A percentile compares a stretch with the other conserved stretches of the same genome.
phyloP scores from a whole-genome alignment of 495 filamentous ascomycete genomes.

The Astrothelium subdiscretum region DNA sequence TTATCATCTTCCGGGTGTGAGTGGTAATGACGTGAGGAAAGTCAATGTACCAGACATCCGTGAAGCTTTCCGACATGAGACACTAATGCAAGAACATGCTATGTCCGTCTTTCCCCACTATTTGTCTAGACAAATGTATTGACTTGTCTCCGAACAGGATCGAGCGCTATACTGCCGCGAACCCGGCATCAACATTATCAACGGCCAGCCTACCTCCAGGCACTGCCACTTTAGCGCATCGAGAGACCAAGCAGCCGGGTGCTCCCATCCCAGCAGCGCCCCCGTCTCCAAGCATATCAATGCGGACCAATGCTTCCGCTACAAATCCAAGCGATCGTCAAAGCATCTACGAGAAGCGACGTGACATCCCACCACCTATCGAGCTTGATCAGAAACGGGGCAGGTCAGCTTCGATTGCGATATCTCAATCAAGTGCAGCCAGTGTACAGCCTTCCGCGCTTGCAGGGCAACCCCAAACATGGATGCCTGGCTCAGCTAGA shows the following conservation, averaged over 20 bases:
- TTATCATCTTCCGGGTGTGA: constrained; percentile 59
- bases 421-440: background rate
- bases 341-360: background rate
- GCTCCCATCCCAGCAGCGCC: constrained; percentile 1
- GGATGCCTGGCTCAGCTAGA: background rate
- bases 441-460: background rate
- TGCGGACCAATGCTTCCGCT: constrained; percentile 19
- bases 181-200: background rate
- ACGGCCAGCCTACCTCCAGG: background rate
- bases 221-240: background rate
- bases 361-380: background rate
- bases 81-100: constrained; percentile 63
- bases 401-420: background rate
- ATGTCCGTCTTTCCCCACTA: constrained; percentile 43
- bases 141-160: constrained; percentile 16
- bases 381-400: background rate
- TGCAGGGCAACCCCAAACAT: background rate
- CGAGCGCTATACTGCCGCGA: constrained; percentile 19
- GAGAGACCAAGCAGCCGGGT: constrained; percentile 11
- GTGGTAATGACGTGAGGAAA: constrained; percentile 83
- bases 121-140: background rate
- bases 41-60: constrained; percentile 91
- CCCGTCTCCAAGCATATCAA: constrained; percentile 20
- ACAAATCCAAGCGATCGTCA: constrained; percentile 4
- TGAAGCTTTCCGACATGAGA: constrained; percentile 78